Base-by-base conservation (phyloP, 2,329 filamentous ascomycete species). In the Paracoccidioides brasiliensis region DNA sequence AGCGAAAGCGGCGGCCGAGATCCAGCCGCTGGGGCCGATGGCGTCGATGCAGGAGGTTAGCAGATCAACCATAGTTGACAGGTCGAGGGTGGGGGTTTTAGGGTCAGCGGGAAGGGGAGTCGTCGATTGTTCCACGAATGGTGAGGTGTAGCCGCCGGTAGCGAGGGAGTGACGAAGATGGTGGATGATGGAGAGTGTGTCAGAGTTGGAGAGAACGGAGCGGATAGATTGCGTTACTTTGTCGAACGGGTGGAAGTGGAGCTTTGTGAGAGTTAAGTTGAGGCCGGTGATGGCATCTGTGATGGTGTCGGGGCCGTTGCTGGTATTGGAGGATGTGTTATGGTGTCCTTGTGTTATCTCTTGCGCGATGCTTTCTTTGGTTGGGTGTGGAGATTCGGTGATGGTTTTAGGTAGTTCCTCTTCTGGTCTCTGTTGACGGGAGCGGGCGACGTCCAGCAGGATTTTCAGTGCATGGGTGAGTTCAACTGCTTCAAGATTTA, bases 11-110 rank as follows among this genome's bases (percentile, higher is more conserved):
- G 67, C 63, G 14, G 70, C 71, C 8, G 72, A 68, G 52, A 75
- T 70, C 73, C 73, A 75, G 46, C 74, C 74, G 3, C 72, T 72
- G 1, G 74, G 73, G 4, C 75, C 74, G 35, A 77, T 67, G 46
- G 72, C 72, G 60, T 77, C 75, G 43, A 77, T 67, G 38, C 72
- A 70, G 56, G 69, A 70, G 56, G 69, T 74, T 37, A 77, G 64
- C 28, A 74, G 60, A 56, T 70, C 67, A 43, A 70, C 63, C 50
- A 74, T 73, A 10, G 67, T 67, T 51, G 67, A 57, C 22, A 75
- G 68, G 28, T 66, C 62, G 44, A 74, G 68, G 2, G 66, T 52
- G 8, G 71, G 70, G 1, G 65, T 66, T 22, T 70, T 69, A 52
- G 70, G 65, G 49, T 66, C 63, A 12, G 65, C 62, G 4, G 70